These are phyloP conservation scores for Delonix regia DNA, from an alignment of 306 rosid genomes.

Conservation along the genomic window DNA sequence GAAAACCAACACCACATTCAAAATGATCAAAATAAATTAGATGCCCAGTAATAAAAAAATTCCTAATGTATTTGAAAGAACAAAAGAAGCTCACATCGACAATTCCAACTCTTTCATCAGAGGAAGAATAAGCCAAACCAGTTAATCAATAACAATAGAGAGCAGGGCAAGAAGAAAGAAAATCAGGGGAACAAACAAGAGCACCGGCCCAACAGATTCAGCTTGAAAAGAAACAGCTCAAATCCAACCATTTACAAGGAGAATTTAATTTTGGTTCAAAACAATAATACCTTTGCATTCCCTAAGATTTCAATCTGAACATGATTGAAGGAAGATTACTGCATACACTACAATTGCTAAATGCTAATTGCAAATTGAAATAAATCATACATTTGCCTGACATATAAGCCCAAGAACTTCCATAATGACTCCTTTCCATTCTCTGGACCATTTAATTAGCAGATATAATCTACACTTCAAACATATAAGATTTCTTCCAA, in stretches of 20 bases:
- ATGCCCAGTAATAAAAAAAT: neutral
- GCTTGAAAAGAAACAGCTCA: slow-evolving; percentile 7
- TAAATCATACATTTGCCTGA: neutral
- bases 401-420: neutral
- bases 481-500: slow-evolving; percentile 23
- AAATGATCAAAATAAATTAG: slow-evolving; percentile 23
- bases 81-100: neutral
- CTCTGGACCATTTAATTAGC: neutral
- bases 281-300: neutral
- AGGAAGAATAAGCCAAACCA: neutral
- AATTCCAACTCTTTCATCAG: slow-evolving; percentile 26
- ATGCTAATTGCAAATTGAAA: neutral
- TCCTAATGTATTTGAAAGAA: slow-evolving; percentile 26
- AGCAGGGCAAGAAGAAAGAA: neutral
- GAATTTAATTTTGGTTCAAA: neutral
- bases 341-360: slow-evolving; percentile 4
- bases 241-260: slow-evolving; percentile 14
- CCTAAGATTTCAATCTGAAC: slow-evolving; percentile 12
- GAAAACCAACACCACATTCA: slow-evolving; percentile 29
- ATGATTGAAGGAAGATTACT: slow-evolving; percentile 4
- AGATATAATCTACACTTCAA: slow-evolving; percentile 7
- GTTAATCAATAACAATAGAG: neutral
- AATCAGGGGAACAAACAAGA: neutral
- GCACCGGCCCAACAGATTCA: neutral
- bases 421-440: neutral